Conservation (phyloP, 768 basidiomycete species). For the Leccinum disarticulatum region DNA sequence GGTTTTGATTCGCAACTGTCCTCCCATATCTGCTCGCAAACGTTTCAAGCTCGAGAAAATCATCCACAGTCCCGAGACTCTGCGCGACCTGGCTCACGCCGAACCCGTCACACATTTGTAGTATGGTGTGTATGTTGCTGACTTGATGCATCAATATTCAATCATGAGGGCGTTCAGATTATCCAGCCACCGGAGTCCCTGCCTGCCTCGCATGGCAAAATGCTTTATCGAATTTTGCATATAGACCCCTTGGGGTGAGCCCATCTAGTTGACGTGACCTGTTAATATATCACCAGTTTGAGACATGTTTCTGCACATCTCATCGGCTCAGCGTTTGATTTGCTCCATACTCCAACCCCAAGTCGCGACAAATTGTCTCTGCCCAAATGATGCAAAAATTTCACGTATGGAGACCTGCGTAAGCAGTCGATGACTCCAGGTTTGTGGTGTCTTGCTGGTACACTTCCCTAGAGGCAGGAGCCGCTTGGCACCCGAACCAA, state of each 20-base stretch:
- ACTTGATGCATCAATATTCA: background rate
- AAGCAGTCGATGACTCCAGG: slow-evolving; percentile 40
- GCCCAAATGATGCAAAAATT: slow-evolving; percentile 42
- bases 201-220: background rate
- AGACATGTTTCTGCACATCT: slow-evolving; percentile 2
- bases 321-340: background rate
- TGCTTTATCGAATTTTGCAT: background rate
- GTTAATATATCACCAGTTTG: slow-evolving; percentile 14
- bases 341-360: background rate
- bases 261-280: slow-evolving; percentile 7
- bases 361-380: background rate
- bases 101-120: slow-evolving; percentile 2
- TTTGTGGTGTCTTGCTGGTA: slow-evolving; percentile 43
- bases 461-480: slow-evolving; percentile 42
- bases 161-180: background rate
- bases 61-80: slow-evolving; percentile 65
- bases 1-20: slow-evolving; percentile 79
- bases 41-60: slow-evolving; percentile 70
- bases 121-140: background rate
- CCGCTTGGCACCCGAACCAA: slow-evolving; percentile 42
- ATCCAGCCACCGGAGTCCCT: background rate
- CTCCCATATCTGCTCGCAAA: slow-evolving; percentile 76
- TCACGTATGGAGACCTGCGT: slow-evolving; percentile 36
- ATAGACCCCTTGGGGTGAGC: slow-evolving; percentile 16
- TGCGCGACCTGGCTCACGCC: slow-evolving; percentile 43